Evolutionary conservation across 306 rosid species (phyloP), one percentile per base, ranked within the genome.

Genomic region (Cucurbita moschata): DNA sequence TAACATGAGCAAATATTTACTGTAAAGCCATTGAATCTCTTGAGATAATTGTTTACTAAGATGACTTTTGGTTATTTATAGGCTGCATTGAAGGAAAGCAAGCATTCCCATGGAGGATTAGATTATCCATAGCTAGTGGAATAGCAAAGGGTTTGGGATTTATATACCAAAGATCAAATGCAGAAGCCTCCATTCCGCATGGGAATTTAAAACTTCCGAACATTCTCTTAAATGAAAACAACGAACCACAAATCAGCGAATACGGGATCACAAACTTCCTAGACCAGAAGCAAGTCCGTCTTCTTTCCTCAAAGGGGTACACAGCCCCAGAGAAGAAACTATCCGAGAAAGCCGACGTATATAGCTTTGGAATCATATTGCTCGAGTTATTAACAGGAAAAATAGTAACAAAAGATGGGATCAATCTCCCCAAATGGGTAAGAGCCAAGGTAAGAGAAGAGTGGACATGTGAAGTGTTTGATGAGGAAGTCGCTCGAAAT

Each of bases 401-500:
- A 79, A 82, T 86, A 60, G 86, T 78, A 18, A 96, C 88, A 57
- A 77, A 51, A 5, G 80, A 76, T 14, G 77, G 86, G 18, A 82
- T 90, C 42, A 95, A 88, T 79, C 88, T 92, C 43, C 87, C 92
- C 1, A 89, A 84, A 77, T 92, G 95, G 96, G 95, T 89, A 1
- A 83, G 79, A 64, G 86, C 95, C 63, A 89, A 86, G 80, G 87
- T 92, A 38, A 85, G 81, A 19, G 96, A 89, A 68, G 95, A 92
- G 77, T 88, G 97, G 96, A 89, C 96, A 3, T 96, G 90, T 0
- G 96, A 92, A 51, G 96, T 89, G 1, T 89, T 92, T 62, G 96
- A 89, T 70, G 87, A 79, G 12, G 87, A 87, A 68, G 84, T 88
- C 8, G 82, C 64, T 75, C 80, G 83, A 66, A 53, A 72, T 30